A percentile compares a stretch with the other conserved stretches of the same genome.
These are phyloP conservation scores for Cyclotella baltica DNA, from an alignment of 108 stramenopile species.

Conservation along the genomic window DNA sequence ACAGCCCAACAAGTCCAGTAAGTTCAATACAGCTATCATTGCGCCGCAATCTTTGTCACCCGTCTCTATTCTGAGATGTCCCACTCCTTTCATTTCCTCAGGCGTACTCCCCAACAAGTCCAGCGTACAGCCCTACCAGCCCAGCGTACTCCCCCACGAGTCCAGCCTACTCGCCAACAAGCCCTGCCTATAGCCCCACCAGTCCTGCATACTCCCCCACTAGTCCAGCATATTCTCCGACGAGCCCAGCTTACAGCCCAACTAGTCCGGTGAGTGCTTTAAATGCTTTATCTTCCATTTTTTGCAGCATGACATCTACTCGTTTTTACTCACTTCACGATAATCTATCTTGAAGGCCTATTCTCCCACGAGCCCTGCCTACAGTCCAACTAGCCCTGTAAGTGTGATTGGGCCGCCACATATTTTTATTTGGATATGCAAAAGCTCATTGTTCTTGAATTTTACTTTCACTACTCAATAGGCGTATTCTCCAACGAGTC, in stretches of 20 bases:
- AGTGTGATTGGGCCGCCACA: neutral
- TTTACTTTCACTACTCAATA: constrained; percentile 21
- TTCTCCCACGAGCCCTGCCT: constrained; percentile 59
- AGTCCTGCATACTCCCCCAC: constrained; percentile 62
- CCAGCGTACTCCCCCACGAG: constrained; percentile 66
- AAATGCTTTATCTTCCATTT: constrained; percentile 38
- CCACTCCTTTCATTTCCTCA: constrained; percentile 1
- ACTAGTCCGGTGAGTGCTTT: constrained; percentile 66
- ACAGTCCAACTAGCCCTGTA: constrained; percentile 76
- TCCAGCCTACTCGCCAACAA: constrained; percentile 71
- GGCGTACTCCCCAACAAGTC: constrained; percentile 43
- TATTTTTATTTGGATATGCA: too few species aligned
- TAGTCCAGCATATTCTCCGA: constrained; percentile 72
- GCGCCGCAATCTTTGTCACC: neutral
- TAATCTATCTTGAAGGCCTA: too few species aligned
- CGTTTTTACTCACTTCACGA: constrained; percentile 40
- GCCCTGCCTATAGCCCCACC: constrained; percentile 65
- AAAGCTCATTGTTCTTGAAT: neutral
- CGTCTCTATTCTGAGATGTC: neutral
- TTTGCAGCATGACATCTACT: constrained; percentile 69
- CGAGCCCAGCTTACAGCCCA: constrained; percentile 72
- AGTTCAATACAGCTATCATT: neutral
- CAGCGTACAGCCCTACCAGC: constrained; percentile 73
- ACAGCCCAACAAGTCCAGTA: constrained; percentile 74
- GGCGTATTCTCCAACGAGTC: constrained; percentile 82